Evolutionary conservation across 1,139 yeast species (phyloP).

Genomic region (Suhomyces chickasaworum): DNA sequence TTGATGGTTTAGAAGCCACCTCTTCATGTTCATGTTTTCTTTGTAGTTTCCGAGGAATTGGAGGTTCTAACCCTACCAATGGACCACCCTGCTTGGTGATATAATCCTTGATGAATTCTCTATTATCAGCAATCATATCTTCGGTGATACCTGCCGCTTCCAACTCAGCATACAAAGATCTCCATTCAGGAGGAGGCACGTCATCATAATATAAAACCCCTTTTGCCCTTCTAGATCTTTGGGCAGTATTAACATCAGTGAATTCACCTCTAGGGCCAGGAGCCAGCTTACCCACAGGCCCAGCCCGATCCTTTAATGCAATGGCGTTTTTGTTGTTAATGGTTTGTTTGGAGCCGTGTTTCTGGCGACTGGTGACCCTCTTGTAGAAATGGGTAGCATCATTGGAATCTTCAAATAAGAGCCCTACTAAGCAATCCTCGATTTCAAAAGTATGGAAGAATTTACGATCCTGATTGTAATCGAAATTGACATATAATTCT

Average conservation of each 20-base stretch:
- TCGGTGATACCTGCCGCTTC: constrained; percentile 81
- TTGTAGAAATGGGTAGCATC: constrained; percentile 88
- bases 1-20: constrained; percentile 13
- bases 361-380: constrained; percentile 71
- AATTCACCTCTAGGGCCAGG: constrained; percentile 79
- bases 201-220: constrained; percentile 74
- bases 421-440: constrained; percentile 88
- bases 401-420: constrained; percentile 81
- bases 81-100: constrained; percentile 81
- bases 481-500: constrained; percentile 84
- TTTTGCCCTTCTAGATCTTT: constrained; percentile 55
- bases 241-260: constrained; percentile 52
- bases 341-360: constrained; percentile 85
- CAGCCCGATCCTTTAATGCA: constrained; percentile 61
- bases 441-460: constrained; percentile 94
- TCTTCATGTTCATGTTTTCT: constrained; percentile 12
- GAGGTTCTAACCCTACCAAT: constrained; percentile 82
- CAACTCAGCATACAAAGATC: constrained; percentile 70
- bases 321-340: constrained; percentile 84
- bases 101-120: constrained; percentile 78
- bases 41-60: constrained; percentile 66
- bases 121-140: constrained; percentile 86
- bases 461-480: constrained; percentile 89
- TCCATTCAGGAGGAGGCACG: constrained; percentile 86
- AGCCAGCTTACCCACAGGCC: constrained; percentile 32